Evolutionary conservation across 768 basidiomycete species (phyloP).

Genomic region (Boletellus ananas): DNA sequence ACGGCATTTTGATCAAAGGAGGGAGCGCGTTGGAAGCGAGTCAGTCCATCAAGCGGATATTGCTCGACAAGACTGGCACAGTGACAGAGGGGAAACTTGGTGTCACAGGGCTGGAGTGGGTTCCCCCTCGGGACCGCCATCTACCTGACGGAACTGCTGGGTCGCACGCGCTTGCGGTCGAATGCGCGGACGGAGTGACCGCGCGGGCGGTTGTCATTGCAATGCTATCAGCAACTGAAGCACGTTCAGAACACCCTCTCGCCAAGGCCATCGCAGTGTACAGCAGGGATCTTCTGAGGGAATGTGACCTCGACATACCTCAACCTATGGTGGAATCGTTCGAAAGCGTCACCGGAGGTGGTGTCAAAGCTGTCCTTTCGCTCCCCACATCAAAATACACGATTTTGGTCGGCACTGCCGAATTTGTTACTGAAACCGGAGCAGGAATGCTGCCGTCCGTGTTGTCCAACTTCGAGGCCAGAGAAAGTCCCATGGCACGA

Average conservation of each 20-base stretch:
- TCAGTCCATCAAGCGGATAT: conserved; percentile 71
- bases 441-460: conserved; percentile 52
- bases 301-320: conserved; percentile 39
- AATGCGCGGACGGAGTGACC: conserved; percentile 61
- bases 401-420: conserved; percentile 71
- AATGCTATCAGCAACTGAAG: conserved; percentile 83
- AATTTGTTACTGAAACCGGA: conserved; percentile 60
- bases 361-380: conserved; percentile 68
- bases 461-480: conserved; percentile 60
- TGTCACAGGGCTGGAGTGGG: conserved; percentile 79
- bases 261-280: conserved; percentile 89
- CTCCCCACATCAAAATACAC: conserved; percentile 51
- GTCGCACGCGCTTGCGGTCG: conserved; percentile 11
- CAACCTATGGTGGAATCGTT: conserved; percentile 65
- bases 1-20: conserved; percentile 98
- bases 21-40: conserved; percentile 93
- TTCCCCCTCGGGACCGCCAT: conserved; percentile 33
- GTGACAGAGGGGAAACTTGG: conserved; percentile 92
- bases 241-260: conserved; percentile 92
- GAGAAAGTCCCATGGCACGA: conserved; percentile 69
- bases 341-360: conserved; percentile 86
- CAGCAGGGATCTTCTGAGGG: conserved; percentile 60
- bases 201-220: conserved; percentile 61
- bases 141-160: conserved; percentile 11
- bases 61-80: conserved; percentile 97